Conservation (phyloP, 805 yeast species). For the Candida gorgasii region DNA sequence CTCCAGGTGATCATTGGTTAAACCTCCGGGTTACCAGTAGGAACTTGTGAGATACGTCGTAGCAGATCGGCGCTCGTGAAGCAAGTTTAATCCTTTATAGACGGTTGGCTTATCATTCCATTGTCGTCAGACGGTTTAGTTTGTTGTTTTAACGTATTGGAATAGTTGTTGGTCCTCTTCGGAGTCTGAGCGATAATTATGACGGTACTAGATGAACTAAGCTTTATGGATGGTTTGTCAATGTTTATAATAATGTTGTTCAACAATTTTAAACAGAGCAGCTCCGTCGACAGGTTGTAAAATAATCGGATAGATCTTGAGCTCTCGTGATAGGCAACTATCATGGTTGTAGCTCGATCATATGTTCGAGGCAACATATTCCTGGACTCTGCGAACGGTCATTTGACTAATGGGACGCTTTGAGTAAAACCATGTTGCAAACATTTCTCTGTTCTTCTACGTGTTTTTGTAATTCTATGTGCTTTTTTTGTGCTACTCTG, state of each 20-base stretch:
- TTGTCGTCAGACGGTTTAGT: conserved; percentile 13
- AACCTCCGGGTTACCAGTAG: conserved; percentile 31
- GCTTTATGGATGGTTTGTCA: neutral
- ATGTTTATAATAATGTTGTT: conserved; percentile 4
- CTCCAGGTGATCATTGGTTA: conserved; percentile 38
- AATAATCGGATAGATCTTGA: conserved; percentile 67
- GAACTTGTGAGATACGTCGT: conserved; percentile 35
- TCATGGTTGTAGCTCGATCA: conserved; percentile 61
- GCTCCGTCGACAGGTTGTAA: conserved; percentile 99
- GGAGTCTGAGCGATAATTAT: conserved; percentile 53
- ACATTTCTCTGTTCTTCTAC: conserved; percentile 49
- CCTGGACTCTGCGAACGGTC: conserved; percentile 98
- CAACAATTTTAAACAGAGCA: conserved; percentile 64
- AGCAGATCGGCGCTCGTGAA: conserved; percentile 77
- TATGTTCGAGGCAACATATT: conserved; percentile 87
- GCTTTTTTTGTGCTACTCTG: no score
- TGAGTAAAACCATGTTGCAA: conserved; percentile 99
- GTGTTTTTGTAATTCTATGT: conserved; percentile 9
- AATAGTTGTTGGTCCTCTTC: conserved; percentile 38
- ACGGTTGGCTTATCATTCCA: neutral
- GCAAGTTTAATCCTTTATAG: conserved; percentile 42
- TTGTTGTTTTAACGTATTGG: conserved; percentile 7
- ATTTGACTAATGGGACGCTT: conserved; percentile 83
- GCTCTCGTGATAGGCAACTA: conserved; percentile 40
- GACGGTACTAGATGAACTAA: conserved; percentile 3